Percentiles rank a stretch among this genome's conserved stretches.
Conservation (phyloP, 2,329 filamentous ascomycete species). For the Pestalotiopsis sp. region DNA sequence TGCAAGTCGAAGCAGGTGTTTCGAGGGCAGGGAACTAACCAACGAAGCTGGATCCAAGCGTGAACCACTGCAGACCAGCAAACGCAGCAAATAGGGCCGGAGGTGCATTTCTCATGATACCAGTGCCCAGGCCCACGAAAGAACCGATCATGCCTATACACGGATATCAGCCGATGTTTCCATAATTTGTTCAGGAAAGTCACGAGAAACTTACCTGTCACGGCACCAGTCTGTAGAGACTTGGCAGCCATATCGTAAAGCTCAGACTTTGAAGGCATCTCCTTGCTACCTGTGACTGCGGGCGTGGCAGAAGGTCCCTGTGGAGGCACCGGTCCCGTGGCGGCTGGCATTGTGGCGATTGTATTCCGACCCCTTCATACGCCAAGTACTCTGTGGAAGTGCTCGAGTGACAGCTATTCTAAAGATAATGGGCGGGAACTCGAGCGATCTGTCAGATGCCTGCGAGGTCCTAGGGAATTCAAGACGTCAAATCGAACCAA, state of each 20-base stretch:
- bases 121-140: slow-evolving; percentile 66
- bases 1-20: background rate
- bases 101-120: slow-evolving; percentile 67
- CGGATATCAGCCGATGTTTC: background rate
- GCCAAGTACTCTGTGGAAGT: background rate
- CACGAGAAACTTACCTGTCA: slow-evolving; percentile 22
- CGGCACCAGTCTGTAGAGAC: slow-evolving; percentile 27
- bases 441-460: too few relatives aligned
- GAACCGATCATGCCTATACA: slow-evolving; percentile 55
- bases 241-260: slow-evolving; percentile 25
- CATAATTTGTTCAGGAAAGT: slow-evolving; percentile 26
- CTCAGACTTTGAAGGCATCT: slow-evolving; percentile 23
- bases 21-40: slow-evolving; percentile 47
- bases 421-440: too few relatives aligned
- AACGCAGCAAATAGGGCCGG: slow-evolving; percentile 71
- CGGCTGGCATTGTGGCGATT: background rate
- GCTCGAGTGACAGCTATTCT: too few relatives aligned
- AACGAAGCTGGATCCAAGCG: slow-evolving; percentile 75
- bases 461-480: too few relatives aligned
- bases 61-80: slow-evolving; percentile 79
- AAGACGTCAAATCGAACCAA: too few relatives aligned
- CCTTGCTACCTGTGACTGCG: slow-evolving; percentile 10
- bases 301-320: background rate
- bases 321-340: background rate
- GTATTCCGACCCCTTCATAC: background rate